Conservation (phyloP, 495 filamentous ascomycete species). For the Lentithecium fluviatile region DNA sequence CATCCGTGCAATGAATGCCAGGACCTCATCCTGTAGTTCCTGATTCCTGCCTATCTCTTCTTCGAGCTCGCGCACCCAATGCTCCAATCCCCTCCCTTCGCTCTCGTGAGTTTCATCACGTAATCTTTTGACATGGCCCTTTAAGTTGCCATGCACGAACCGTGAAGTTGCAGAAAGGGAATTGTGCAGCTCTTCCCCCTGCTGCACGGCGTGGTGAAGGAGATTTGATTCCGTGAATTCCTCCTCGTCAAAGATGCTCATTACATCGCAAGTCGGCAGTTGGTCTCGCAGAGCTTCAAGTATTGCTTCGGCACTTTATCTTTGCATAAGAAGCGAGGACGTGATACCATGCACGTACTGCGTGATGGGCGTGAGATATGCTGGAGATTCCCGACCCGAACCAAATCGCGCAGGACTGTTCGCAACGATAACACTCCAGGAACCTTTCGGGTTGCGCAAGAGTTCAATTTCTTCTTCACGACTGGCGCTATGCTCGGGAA, state of each 20-base stretch:
- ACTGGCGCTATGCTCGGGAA: background rate
- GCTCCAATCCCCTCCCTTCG: background rate
- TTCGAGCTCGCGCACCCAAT: background rate
- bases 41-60: background rate
- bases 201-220: background rate
- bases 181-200: background rate
- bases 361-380: constrained; percentile 2
- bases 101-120: background rate
- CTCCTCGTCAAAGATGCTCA: background rate
- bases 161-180: background rate
- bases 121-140: background rate
- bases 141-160: background rate
- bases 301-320: background rate
- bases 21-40: constrained; percentile 4
- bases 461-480: background rate
- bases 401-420: background rate
- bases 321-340: background rate
- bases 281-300: background rate
- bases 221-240: background rate
- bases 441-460: background rate
- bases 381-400: background rate
- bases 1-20: background rate
- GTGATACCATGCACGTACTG: constrained; percentile 3
- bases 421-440: background rate
- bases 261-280: background rate